Evolutionary conservation across 1,284 basidiomycete species (phyloP), one percentile per base, ranked within the genome.

Genomic region (Irpex sp.): DNA sequence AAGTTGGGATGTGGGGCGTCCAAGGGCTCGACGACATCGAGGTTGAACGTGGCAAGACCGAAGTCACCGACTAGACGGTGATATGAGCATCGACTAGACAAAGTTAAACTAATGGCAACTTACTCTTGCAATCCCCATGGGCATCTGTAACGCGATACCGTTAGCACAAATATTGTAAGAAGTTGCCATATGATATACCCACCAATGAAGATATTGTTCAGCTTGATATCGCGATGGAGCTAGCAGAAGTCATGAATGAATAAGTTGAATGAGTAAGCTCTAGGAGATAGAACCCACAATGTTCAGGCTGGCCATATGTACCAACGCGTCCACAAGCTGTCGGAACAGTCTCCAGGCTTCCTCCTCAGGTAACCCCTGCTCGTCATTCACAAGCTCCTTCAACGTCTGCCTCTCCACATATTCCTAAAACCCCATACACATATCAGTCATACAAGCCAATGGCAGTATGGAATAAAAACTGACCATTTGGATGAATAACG

Each of bases 121-220:
- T 63, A 85, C 91, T 83, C 92, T 97, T 89, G 79, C 91, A 89
- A 67, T 97, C 93, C 5, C 93, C 93, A 61, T 90, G 90, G 14
- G 85, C 89, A 72, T 95, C 91, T 93, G 61, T 2, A 63, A 23
- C 39, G 4, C 28, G 9, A 35, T 7, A 4, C 33, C 33, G 21
- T 45, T 14, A 57, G 49, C n/a, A 51, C n/a, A 7, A 33, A 12
- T n/a, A n/a, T n/a, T n/a, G n/a, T n/a, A n/a, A n/a, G n/a, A 19
- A 28, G 55, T 37, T 35, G 19, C 37, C 48, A 58, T 23, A 56
- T 14, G 21, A 58, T 21, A 56, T 23, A 47, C 35, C 37, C 68
- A 91, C 90, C 91, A 56, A 96, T 92, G 71, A 96, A 93, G 63
- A 96, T 94, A 68, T 96, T 96, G 0, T 90, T 91, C 14, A 93